Conservation (phyloP, 2,329 filamentous ascomycete genomes). For the Pleoardoris graminearum region DNA sequence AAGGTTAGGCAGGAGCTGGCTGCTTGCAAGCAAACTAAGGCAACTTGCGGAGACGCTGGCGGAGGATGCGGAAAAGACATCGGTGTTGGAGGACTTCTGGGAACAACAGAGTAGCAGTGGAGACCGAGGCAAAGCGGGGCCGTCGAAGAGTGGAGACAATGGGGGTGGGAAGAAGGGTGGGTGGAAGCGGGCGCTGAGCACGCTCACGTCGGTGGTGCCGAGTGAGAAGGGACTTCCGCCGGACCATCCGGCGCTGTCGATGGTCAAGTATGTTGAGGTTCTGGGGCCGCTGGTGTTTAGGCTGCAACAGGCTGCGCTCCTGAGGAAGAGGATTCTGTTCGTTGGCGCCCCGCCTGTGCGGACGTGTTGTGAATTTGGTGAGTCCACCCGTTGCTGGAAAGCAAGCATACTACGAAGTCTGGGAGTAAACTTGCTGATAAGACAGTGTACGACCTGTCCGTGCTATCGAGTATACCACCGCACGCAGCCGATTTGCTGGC, state of each 20-base stretch:
- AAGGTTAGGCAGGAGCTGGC: constrained; percentile 84
- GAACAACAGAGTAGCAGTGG: constrained; percentile 52
- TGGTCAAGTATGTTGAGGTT: constrained; percentile 74
- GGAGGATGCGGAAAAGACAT: constrained; percentile 64
- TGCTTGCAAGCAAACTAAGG: constrained; percentile 77
- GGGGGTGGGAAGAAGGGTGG: constrained; percentile 18
- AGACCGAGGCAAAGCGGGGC: background rate
- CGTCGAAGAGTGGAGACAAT: constrained; percentile 1
- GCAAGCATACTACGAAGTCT: no score
- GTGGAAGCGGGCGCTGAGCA: constrained; percentile 45
- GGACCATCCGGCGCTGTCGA: constrained; percentile 84
- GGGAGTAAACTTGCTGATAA: no score
- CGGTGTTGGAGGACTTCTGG: constrained; percentile 80
- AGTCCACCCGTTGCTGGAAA: no score
- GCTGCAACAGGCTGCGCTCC: constrained; percentile 80
- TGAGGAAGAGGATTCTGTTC: constrained; percentile 86
- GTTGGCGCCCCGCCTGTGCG: constrained; percentile 85
- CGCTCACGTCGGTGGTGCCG: constrained; percentile 62
- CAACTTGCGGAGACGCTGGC: constrained; percentile 69
- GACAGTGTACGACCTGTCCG: constrained; percentile 88
- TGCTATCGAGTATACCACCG: constrained; percentile 84
- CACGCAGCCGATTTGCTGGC: constrained; percentile 72
- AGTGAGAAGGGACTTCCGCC: constrained; percentile 69
- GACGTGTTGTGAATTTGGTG: constrained; percentile 86
- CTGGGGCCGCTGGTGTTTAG: constrained; percentile 94